Evolutionary conservation across 768 basidiomycete species (phyloP).

Genomic region (Cystofilobasidium ferigula): DNA sequence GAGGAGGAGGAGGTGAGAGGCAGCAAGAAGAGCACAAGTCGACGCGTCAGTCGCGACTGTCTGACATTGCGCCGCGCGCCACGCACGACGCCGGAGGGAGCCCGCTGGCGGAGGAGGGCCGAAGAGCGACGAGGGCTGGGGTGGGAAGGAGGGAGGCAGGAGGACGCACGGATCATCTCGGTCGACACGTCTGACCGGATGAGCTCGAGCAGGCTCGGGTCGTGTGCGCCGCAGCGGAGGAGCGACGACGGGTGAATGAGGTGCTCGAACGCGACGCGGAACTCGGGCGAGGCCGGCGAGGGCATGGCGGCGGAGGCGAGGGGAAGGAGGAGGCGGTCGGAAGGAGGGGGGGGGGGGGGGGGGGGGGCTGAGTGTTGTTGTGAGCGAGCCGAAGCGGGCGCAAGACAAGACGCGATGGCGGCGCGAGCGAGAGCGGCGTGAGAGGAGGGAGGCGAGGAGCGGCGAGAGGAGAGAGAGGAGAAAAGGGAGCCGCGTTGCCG

Average conservation of each 20-base stretch:
- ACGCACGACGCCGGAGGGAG: too few species aligned
- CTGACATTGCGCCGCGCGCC: too few species aligned
- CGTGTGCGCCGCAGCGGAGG: constrained; percentile 60
- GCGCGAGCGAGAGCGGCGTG: neutral
- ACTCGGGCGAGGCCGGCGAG: neutral
- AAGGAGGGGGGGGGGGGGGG: neutral
- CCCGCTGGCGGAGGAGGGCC: too few species aligned
- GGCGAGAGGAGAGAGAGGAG: constrained; percentile 54
- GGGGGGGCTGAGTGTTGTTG: too few species aligned
- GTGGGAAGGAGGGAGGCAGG: neutral
- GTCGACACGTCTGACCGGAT: constrained; percentile 62
- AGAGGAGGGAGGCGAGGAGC: constrained; percentile 36
- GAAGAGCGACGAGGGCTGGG: neutral
- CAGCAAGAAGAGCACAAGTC: neutral
- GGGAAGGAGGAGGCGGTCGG: neutral
- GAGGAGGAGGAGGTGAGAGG: neutral
- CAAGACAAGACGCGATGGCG: neutral
- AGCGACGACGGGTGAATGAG: constrained; percentile 59
- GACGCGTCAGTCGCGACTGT: too few species aligned
- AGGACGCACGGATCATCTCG: constrained; percentile 60
- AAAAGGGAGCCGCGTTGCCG: constrained; percentile 44
- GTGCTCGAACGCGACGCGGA: constrained; percentile 10
- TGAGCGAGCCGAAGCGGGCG: neutral
- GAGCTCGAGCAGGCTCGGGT: constrained; percentile 66
- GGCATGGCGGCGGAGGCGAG: neutral